Base-by-base conservation (phyloP, 1,284 basidiomycete genomes). In the Stygiomarasmius scandens region DNA sequence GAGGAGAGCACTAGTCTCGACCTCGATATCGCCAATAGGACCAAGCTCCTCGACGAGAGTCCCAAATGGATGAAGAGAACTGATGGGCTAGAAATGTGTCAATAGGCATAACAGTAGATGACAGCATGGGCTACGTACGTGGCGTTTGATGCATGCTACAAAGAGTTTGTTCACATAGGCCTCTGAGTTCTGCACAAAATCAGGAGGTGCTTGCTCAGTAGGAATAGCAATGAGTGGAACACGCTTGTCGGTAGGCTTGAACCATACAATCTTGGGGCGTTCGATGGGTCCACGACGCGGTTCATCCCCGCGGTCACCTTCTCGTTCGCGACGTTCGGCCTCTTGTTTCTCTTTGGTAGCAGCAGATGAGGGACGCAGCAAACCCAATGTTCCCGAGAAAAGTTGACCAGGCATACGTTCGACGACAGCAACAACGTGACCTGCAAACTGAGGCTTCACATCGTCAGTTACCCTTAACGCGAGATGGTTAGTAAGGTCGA, bases 271-370 rank as follows among this genome's bases (percentile, higher is more conserved):
- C 83, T 98, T 99, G 64, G 96, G 97, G 45, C 96, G 89, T 73
- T 95, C 92, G 49, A 91, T 86, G 6, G 88, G 84, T 43, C 75
- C 79, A 54, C 89, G 85, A 62, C 89, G 83, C 43, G 90, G 89
- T 66, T 93, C 88, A 59, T 90, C 90, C 32, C 87, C 92, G 58
- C 87, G 85, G 69, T 96, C 94, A 52, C 95, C 95, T 71, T 98
- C 96, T 51, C 97, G 90, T 74, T 98, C 95, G 55, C 95, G 88
- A 47, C 96, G 87, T 74, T 99, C 97, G 44, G 96, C 95, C 67
- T 99, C 96, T 73, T 99, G 96, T 76, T 98, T 99, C 79, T 99
- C 97, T 76, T 99, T 98, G 49, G 97, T 99, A 2, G 96, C 97
- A 51, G 95, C 96, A 52, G 95, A 97, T 11, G 95, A 97, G 3